phyloP scores from a whole-genome alignment of 2,329 filamentous ascomycete species.

The Exophiala aquamarina region DNA sequence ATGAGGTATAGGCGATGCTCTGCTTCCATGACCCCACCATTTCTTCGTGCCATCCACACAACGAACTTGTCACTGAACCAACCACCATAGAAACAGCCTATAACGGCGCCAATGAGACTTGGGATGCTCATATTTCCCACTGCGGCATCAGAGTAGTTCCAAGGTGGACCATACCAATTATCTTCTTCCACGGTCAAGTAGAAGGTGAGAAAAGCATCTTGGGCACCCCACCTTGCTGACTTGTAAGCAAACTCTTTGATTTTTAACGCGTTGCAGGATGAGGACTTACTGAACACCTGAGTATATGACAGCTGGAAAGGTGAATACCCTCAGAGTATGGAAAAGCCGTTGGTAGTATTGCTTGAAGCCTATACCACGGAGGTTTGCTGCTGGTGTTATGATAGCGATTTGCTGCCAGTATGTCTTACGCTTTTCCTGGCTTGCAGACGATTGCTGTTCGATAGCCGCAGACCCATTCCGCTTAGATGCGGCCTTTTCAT shows the following conservation, averaged over 20 bases:
- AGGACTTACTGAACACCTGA: slow-evolving; percentile 51
- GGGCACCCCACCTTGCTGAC: slow-evolving; percentile 49
- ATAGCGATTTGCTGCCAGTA: slow-evolving; percentile 58
- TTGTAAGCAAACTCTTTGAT: neutral
- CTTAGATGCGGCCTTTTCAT: slow-evolving; percentile 12
- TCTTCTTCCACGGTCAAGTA: slow-evolving; percentile 60
- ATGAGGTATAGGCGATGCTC: slow-evolving; percentile 56
- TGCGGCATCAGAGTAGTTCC: slow-evolving; percentile 55
- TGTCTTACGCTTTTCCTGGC: slow-evolving; percentile 40
- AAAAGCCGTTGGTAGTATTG: slow-evolving; percentile 56
- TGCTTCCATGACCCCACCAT: slow-evolving; percentile 56
- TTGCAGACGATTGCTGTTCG: slow-evolving; percentile 10
- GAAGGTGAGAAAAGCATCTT: slow-evolving; percentile 61
- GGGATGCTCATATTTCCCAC: slow-evolving; percentile 61
- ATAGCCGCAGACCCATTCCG: slow-evolving; percentile 10
- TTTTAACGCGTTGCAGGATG: neutral
- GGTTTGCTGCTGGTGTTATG: slow-evolving; percentile 57
- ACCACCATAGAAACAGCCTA: slow-evolving; percentile 43
- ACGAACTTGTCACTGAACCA: slow-evolving; percentile 59
- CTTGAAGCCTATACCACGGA: slow-evolving; percentile 53
- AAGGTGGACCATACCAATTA: slow-evolving; percentile 54
- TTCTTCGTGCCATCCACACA: slow-evolving; percentile 54
- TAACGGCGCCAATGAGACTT: slow-evolving; percentile 46
- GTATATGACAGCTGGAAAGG: slow-evolving; percentile 58
- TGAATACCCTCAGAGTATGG: slow-evolving; percentile 56